phyloP scores from a whole-genome alignment of 768 basidiomycete species.

The Leccinum subgranulosum region DNA sequence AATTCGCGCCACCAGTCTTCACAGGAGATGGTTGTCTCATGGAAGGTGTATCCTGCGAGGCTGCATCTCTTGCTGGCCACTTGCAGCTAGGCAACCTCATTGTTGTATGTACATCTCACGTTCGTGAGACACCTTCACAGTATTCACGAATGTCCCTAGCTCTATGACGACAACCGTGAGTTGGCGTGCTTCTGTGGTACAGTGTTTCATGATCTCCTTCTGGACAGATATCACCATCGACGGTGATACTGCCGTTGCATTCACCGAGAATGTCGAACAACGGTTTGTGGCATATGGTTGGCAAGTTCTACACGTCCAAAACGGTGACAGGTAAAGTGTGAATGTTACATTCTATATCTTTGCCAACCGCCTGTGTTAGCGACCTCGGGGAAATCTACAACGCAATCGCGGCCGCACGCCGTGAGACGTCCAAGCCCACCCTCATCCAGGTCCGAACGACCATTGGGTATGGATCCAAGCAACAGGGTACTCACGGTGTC shows the following conservation, averaged over 20 bases:
- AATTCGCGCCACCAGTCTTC: slow-evolving; percentile 54
- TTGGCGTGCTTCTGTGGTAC: slow-evolving; percentile 7
- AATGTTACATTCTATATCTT: neutral
- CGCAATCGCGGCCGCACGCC: slow-evolving; percentile 74
- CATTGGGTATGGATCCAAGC: slow-evolving; percentile 92
- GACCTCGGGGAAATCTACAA: slow-evolving; percentile 76
- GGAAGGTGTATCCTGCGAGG: slow-evolving; percentile 95
- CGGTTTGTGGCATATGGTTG: slow-evolving; percentile 91
- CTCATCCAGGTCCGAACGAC: slow-evolving; percentile 84
- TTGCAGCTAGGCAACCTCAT: slow-evolving; percentile 91
- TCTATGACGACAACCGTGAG: slow-evolving; percentile 96
- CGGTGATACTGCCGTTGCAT: slow-evolving; percentile 86
- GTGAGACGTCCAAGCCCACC: slow-evolving; percentile 79
- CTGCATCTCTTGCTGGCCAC: slow-evolving; percentile 90
- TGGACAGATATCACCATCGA: slow-evolving; percentile 89
- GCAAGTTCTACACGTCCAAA: slow-evolving; percentile 83
- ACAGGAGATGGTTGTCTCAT: slow-evolving; percentile 94
- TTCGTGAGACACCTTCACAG: slow-evolving; percentile 6
- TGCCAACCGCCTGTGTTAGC: slow-evolving; percentile 36
- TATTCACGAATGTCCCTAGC: slow-evolving; percentile 38
- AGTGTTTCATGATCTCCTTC: slow-evolving; percentile 6
- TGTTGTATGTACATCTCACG: slow-evolving; percentile 53
- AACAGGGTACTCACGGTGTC: slow-evolving; percentile 91
- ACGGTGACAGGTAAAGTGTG: slow-evolving; percentile 66
- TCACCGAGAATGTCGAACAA: slow-evolving; percentile 90